Base-by-base conservation (phyloP, 495 filamentous ascomycete genomes). In the Trichocladium antarcticum region DNA sequence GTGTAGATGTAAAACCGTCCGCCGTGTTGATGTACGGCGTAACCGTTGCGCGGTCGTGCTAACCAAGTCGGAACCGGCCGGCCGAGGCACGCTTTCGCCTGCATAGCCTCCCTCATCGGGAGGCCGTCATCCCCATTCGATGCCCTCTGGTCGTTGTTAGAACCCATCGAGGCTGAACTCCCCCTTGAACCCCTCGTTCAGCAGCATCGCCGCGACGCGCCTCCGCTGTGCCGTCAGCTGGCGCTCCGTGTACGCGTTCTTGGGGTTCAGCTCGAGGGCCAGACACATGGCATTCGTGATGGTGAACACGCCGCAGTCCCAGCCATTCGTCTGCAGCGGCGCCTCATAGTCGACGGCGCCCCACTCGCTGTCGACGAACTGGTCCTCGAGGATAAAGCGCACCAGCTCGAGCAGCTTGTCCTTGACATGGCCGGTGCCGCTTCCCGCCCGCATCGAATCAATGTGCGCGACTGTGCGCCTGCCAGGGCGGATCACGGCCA, bases 261-360 rank as follows among this genome's bases (percentile, higher is more conserved):
- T 73, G 0, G 83, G 83, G 46, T 81, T 75, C 10, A 87, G 58
- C 0, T 80, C 81, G 7, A 84, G 57, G 0, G 79, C 72, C 19
- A 88, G 58, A 56, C 81, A 84, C 47, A 85, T 81, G 29, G 81
- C 81, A 29, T 84, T 89, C 0, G 82, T 83, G 16, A 84, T 74
- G 5, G 81, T 73, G 56, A 90, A 93, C 3, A 88, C 82, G 6
- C 88, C 88, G 50, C 88, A 95, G 58, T 95, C 88, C 49, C 68
- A 79, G 1, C 74, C 74, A 55, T 93, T 93, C 40, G 67, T 67
- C 54, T 95, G 88, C 7, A 55, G 59, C 0, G 81, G 78, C 5
- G 63, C 62, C 0, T 57, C 64, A 6, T 69, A 65, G 1, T 70
- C 59, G 2, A 76, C 62, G 0, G 71, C 61, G 1, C 54, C 62